Conservation (phyloP, 2,329 filamentous ascomycete species). For the Geosmithia putterillii region DNA sequence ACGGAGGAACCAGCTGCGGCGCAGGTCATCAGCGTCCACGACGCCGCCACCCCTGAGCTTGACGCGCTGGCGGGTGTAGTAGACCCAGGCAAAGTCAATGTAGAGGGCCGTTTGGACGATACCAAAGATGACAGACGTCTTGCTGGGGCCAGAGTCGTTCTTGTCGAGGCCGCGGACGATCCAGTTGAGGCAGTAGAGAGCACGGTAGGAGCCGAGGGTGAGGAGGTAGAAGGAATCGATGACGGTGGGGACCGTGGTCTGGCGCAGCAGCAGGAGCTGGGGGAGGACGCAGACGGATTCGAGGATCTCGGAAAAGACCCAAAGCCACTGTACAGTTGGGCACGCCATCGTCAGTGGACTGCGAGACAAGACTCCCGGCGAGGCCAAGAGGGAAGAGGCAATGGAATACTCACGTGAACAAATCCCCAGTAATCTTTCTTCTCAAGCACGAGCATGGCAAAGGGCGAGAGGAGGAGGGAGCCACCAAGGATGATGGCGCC, state of each 20-base stretch:
- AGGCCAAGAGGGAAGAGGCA: too few species aligned
- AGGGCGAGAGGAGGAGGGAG: constrained; percentile 55
- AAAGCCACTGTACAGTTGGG: constrained; percentile 49
- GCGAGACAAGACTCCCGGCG: too few species aligned
- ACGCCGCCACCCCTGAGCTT: constrained; percentile 81
- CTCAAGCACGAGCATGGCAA: constrained; percentile 60
- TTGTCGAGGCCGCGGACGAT: constrained; percentile 55
- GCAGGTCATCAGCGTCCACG: constrained; percentile 80
- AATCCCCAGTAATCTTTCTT: constrained; percentile 33
- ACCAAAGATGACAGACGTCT: constrained; percentile 73
- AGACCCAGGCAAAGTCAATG: constrained; percentile 92
- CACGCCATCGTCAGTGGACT: too few species aligned
- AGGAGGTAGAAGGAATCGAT: constrained; percentile 95
- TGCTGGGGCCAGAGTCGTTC: constrained; percentile 47
- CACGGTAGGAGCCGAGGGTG: constrained; percentile 76
- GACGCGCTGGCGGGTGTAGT: constrained; percentile 84
- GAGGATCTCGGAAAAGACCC: constrained; percentile 83
- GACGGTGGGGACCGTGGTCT: constrained; percentile 91
- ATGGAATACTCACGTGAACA: constrained; percentile 27
- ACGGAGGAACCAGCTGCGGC: constrained; percentile 72
- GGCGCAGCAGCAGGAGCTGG: constrained; percentile 79
- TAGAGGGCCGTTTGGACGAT: constrained; percentile 83
- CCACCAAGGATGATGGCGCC: constrained; percentile 57
- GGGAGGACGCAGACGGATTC: constrained; percentile 86
- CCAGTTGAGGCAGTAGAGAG: constrained; percentile 87